Evolutionary conservation across 441 rosid genomes (phyloP).

Genomic region (Populus hybrid): DNA sequence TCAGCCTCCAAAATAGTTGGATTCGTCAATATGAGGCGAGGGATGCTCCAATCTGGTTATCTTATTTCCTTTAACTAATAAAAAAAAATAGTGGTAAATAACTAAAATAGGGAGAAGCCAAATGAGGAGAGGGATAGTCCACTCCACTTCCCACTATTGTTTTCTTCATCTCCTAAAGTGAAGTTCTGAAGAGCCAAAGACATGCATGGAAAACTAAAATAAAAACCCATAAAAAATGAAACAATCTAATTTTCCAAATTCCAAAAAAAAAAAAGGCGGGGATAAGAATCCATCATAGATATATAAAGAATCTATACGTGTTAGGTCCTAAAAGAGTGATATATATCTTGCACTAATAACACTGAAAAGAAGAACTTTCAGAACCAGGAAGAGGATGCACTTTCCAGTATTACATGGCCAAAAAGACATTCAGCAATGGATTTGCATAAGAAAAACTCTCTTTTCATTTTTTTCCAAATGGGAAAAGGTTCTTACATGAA

Average conservation of each 20-base stretch:
- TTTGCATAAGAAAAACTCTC: neutral
- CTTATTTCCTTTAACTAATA: neutral
- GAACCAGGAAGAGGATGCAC: neutral
- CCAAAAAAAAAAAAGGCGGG: neutral
- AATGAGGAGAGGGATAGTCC: neutral
- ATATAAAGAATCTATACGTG: neutral
- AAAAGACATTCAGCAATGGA: neutral
- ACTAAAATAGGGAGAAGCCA: neutral
- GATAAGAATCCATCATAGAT: neutral
- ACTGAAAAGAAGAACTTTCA: neutral
- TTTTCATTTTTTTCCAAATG: neutral
- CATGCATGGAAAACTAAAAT: neutral
- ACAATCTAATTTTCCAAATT: neutral
- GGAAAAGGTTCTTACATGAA: too few species aligned
- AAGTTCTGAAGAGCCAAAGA: neutral
- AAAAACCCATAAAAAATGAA: neutral
- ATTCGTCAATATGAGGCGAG: neutral
- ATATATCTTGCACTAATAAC: neutral
- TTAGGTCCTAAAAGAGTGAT: neutral
- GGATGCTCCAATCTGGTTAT: neutral
- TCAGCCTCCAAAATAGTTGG: neutral
- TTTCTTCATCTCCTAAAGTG: neutral
- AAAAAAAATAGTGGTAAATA: neutral
- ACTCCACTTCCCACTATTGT: neutral
- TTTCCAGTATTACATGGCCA: neutral